A percentile compares a stretch with the other conserved stretches of the same genome.
These are phyloP conservation scores for Echeveria elegans DNA, from an alignment of 164 flowering plant genomes.

Conservation along the genomic window DNA sequence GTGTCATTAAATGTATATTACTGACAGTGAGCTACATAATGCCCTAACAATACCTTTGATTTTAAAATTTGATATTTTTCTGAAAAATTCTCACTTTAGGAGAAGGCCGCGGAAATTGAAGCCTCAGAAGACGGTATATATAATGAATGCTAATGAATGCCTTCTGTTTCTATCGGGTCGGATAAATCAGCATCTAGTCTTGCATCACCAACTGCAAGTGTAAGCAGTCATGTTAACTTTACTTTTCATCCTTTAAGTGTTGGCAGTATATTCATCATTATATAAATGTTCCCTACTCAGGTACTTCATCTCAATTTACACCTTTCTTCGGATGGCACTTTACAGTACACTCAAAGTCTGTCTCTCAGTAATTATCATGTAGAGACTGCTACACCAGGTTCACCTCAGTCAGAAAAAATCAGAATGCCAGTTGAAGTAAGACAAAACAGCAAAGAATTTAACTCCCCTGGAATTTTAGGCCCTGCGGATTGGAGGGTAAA, in stretches of 20 bases:
- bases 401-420: slow-evolving; percentile 9
- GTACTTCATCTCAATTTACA: slow-evolving; percentile 40
- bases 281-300: slow-evolving; percentile 28
- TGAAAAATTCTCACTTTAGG: slow-evolving; percentile 18
- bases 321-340: slow-evolving; percentile 40
- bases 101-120: slow-evolving; percentile 10
- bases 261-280: neutral
- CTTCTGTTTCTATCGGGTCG: slow-evolving; percentile 57
- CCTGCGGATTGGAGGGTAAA: neutral
- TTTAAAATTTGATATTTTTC: neutral
- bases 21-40: neutral
- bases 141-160: slow-evolving; percentile 22
- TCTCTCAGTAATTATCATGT: slow-evolving; percentile 12
- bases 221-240: slow-evolving; percentile 17
- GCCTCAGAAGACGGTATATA: slow-evolving; percentile 26
- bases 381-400: slow-evolving; percentile 11
- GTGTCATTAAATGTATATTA: no score
- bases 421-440: slow-evolving; percentile 12
- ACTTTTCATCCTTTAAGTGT: neutral
- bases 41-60: neutral
- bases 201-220: slow-evolving; percentile 33
- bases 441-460: slow-evolving; percentile 9
- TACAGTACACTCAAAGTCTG: slow-evolving; percentile 20
- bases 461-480: slow-evolving; percentile 8
- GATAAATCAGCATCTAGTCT: slow-evolving; percentile 25